These are phyloP conservation scores for Colletotrichum sojae DNA, from an alignment of 2,329 filamentous ascomycete genomes.

Conservation along the genomic window DNA sequence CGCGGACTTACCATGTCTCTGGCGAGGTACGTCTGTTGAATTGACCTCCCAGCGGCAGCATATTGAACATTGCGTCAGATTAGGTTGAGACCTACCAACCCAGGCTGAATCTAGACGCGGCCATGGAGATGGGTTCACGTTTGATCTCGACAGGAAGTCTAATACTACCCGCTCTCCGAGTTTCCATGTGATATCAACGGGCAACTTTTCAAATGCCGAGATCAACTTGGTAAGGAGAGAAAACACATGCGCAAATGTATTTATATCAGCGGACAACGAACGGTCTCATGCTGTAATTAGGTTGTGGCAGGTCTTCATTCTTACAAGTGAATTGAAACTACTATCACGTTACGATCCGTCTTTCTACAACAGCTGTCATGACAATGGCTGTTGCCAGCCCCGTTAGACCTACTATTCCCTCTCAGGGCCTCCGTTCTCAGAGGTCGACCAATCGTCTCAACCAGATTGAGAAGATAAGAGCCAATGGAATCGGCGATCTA, in stretches of 20 bases:
- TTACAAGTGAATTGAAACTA: background rate
- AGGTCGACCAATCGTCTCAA: slow-evolving; percentile 48
- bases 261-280: too few species aligned
- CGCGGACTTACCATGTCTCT: background rate
- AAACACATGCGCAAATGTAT: too few species aligned
- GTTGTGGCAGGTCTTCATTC: too few species aligned
- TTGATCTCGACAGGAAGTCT: background rate
- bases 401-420: background rate
- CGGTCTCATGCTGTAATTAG: too few species aligned
- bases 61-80: background rate
- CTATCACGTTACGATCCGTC: background rate
- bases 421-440: slow-evolving; percentile 12
- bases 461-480: slow-evolving; percentile 53
- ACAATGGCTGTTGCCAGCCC: slow-evolving; percentile 21
- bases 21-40: background rate
- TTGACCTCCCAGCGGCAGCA: slow-evolving; percentile 3
- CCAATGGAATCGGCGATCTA: slow-evolving; percentile 52
- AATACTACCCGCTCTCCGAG: background rate
- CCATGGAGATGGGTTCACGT: background rate
- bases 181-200: too few species aligned
- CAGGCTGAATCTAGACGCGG: background rate
- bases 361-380: too few species aligned
- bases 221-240: background rate
- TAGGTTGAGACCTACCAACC: slow-evolving; percentile 1
- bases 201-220: background rate